These are phyloP conservation scores for Saccharomycopsis babjevae DNA, from an alignment of 805 yeast genomes.

Conservation along the genomic window DNA sequence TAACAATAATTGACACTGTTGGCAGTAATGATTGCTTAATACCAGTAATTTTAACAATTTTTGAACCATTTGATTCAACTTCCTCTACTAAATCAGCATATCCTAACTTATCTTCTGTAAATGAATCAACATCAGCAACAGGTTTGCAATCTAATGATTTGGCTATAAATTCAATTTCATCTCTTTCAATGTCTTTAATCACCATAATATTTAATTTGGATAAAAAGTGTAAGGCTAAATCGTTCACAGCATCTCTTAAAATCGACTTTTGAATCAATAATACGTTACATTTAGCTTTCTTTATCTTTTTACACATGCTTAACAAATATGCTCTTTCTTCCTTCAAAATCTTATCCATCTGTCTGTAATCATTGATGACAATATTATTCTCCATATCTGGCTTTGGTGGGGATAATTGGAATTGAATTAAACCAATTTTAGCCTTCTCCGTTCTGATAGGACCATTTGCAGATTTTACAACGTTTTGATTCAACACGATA, in stretches of 20 bases:
- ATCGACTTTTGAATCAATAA: constrained; percentile 86
- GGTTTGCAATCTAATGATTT: constrained; percentile 87
- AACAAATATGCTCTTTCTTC: constrained; percentile 95
- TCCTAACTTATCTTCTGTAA: constrained; percentile 88
- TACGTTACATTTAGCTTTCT: constrained; percentile 94
- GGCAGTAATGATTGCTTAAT: constrained; percentile 47
- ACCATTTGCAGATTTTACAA: constrained; percentile 85
- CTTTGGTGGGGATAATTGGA: constrained; percentile 92
- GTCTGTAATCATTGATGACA: constrained; percentile 95
- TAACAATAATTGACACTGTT: constrained; percentile 71
- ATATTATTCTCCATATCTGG: constrained; percentile 97
- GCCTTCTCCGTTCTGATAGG: constrained; percentile 94
- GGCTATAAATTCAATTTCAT: constrained; percentile 84
- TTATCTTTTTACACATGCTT: constrained; percentile 91
- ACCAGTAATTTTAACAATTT: constrained; percentile 79
- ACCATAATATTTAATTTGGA: constrained; percentile 91
- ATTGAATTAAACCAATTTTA: constrained; percentile 78
- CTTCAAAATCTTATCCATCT: constrained; percentile 96
- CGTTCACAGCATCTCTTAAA: constrained; percentile 89
- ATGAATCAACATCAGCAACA: constrained; percentile 88
- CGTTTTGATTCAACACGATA: constrained; percentile 86
- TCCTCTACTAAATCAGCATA: constrained; percentile 89
- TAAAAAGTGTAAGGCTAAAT: constrained; percentile 86
- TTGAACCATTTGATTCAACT: constrained; percentile 80
- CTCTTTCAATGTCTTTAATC: constrained; percentile 90